These are phyloP conservation scores for Plectosphaerella cucumerina DNA, from an alignment of 2,329 filamentous ascomycete species.

Conservation along the genomic window DNA sequence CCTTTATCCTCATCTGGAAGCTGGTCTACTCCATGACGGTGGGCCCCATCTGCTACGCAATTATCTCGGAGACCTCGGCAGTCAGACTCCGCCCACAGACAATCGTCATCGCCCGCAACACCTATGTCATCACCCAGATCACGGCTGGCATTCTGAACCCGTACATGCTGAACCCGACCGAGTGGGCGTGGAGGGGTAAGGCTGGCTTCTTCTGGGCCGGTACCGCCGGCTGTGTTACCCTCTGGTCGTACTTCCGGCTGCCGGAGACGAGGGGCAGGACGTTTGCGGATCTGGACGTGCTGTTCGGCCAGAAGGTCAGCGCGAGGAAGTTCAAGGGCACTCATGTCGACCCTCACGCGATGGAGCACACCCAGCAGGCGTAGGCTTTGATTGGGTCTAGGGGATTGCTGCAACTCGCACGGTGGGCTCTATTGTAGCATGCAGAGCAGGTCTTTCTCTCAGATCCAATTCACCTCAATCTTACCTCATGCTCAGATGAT, in stretches of 20 bases:
- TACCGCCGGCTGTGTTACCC: conserved; percentile 18
- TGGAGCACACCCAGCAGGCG: neutral
- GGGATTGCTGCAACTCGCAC: too few species aligned
- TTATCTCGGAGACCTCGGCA: conserved; percentile 29
- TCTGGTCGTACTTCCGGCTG: conserved; percentile 29
- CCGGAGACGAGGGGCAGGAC: conserved; percentile 27
- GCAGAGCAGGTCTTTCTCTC: too few species aligned
- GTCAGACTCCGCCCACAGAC: conserved; percentile 37
- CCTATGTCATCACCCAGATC: conserved; percentile 35
- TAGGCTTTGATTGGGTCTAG: neutral
- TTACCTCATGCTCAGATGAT: too few species aligned
- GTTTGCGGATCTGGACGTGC: conserved; percentile 27
- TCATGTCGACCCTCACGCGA: conserved; percentile 2
- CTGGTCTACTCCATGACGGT: conserved; percentile 36
- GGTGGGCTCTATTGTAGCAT: too few species aligned
- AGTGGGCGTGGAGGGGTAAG: conserved; percentile 29
- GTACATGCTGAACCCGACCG: conserved; percentile 27
- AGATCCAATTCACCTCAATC: too few species aligned
- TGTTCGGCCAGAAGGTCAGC: conserved; percentile 23
- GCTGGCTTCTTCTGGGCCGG: conserved; percentile 26
- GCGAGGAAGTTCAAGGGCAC: conserved; percentile 45
- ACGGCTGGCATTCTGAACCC: conserved; percentile 29
- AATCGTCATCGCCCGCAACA: conserved; percentile 32
- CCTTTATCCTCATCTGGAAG: conserved; percentile 38
- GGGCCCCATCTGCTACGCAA: conserved; percentile 36